Conservation (phyloP, 148 eudicot species). For the Nepenthes mirabilis region DNA sequence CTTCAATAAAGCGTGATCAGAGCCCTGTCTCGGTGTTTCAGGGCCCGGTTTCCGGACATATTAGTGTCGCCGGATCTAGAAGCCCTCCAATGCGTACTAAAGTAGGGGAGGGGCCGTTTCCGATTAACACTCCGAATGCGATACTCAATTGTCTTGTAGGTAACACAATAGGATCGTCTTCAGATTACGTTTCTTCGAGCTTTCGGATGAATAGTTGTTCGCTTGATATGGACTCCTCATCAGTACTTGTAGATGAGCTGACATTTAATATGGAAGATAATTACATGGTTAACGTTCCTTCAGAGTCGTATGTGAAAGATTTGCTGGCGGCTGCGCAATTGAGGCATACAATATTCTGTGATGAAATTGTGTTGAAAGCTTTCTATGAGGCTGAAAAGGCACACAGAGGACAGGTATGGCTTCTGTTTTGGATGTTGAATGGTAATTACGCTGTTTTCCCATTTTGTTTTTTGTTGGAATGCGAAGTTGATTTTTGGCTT, state of each 20-base stretch:
- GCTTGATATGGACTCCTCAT: constrained; percentile 14
- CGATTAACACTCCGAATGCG: constrained; percentile 21
- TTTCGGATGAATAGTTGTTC: constrained; percentile 17
- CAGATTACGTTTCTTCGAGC: constrained; percentile 44
- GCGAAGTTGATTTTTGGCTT: constrained; percentile 3
- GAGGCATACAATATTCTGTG: constrained; percentile 52
- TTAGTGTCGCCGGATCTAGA: constrained; percentile 24
- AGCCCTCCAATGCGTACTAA: constrained; percentile 33
- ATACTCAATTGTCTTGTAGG: constrained; percentile 52
- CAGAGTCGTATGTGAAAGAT: constrained; percentile 29
- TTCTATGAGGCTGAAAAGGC: constrained; percentile 92
- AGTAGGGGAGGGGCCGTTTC: constrained; percentile 21
- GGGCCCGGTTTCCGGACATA: constrained; percentile 38
- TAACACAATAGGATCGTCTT: constrained; percentile 43
- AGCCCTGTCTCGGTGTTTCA: constrained; percentile 84
- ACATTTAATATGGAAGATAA: constrained; percentile 71
- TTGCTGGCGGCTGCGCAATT: constrained; percentile 59
- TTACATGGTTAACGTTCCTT: constrained; percentile 8
- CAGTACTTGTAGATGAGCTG: constrained; percentile 34
- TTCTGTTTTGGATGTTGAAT: background rate
- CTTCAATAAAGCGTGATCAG: constrained; percentile 51
- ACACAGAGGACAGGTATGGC: constrained; percentile 84
- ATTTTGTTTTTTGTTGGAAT: background rate
- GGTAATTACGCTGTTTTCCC: background rate
- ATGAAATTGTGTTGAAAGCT: constrained; percentile 67